Evolutionary conservation across 208 protist genomes (phyloP), one percentile per base, ranked within the genome.

Genomic region (Trypanosoma grayi): DNA sequence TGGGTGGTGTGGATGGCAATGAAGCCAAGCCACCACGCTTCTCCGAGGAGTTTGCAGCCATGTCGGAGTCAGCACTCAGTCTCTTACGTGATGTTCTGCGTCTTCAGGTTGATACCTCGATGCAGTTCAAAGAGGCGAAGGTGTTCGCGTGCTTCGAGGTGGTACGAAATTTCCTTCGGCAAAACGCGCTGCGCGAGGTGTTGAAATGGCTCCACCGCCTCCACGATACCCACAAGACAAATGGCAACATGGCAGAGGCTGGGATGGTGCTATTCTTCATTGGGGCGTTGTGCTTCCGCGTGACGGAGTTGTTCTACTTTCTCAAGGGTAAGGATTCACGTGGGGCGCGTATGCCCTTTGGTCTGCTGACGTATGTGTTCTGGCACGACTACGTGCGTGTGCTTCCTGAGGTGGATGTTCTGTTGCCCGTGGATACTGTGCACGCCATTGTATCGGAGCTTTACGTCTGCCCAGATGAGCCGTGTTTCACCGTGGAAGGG

Each of bases 351-450:
- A 90, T 95, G 77, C 86, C 89, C 14, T 77, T 73, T 53, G 79
- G 51, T 25, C 31, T 92, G 16, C 46, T 95, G 25, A 78, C 77
- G 8, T 70, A 89, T 34, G 84, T 95, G 5, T 92, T 90, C 61
- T 95, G 90, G 90, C 90, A 95, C n/a, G 86, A 95, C 68, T 95
- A 93, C 54, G 90, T 92, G 28, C 83, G 86, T 48, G 70, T 95
- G 40, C 71, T 95, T 16, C 90, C 90, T 8, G 86, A 92, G 60
- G 62, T 87, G 7, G 86, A 93, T 37, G 31, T 50, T 14, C 57
- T 92, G 37, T 50, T 95, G 14, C 65, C 81, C 4, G 75, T 54
- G 0, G 85, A 93, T 46, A 88, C 75, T 20, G 70, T 92, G 18
- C 90, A 90, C 67, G 70, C 66, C 27, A 86, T 93, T 56, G 90